A percentile compares a stretch with the other conserved stretches of the same genome.
Conservation (phyloP, 1,284 basidiomycete species). For the Puccinia horiana region DNA sequence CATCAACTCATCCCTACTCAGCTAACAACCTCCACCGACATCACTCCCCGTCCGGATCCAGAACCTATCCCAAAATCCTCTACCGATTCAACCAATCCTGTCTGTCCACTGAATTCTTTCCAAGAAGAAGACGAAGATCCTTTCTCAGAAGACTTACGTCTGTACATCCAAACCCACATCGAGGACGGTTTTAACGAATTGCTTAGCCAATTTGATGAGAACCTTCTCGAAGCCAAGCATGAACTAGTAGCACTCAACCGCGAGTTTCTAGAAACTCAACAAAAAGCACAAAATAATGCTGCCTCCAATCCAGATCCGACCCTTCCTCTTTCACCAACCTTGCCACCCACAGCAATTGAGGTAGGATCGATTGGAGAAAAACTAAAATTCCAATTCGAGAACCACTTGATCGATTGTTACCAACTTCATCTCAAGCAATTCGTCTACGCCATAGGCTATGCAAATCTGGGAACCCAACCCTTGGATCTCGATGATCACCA, state of each 20-base stretch:
- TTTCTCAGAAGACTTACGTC: conserved; percentile 5
- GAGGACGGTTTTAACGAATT: neutral
- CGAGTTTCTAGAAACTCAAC: neutral
- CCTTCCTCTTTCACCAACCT: too few species aligned
- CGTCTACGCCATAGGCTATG: neutral
- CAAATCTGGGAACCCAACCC: neutral
- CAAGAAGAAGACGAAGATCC: neutral
- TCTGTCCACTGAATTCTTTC: neutral
- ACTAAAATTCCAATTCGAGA: conserved; percentile 20
- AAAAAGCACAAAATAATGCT: too few species aligned
- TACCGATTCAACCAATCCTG: neutral
- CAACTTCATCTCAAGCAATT: neutral
- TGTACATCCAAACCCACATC: neutral
- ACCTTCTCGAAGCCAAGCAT: neutral
- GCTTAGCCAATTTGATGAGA: neutral
- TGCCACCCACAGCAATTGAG: neutral
- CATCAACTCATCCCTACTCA: neutral
- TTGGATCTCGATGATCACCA: neutral
- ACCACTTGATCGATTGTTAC: conserved; percentile 4
- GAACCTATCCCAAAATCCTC: neutral
- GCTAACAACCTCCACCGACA: neutral
- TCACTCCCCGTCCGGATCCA: neutral
- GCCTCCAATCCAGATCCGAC: neutral
- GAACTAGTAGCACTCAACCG: conserved; percentile 1
- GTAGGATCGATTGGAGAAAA: conserved; percentile 16